These are phyloP conservation scores for Nannochloropsis gaditana DNA, from an alignment of 108 stramenopile species.

Conservation along the genomic window DNA sequence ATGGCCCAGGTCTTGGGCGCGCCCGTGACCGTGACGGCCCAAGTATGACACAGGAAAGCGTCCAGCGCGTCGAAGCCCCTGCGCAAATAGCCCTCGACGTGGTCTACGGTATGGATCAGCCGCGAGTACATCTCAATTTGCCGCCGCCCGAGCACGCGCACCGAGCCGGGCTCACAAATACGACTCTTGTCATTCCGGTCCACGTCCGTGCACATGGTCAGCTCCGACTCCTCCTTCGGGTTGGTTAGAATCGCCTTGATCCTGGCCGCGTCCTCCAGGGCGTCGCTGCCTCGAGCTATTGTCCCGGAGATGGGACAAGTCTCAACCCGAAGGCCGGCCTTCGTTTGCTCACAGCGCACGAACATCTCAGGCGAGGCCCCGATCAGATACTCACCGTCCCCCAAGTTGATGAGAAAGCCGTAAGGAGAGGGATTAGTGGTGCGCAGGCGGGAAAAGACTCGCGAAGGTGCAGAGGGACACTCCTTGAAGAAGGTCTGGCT, in stretches of 20 bases:
- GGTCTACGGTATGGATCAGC: conserved; percentile 95
- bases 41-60: conserved; percentile 95
- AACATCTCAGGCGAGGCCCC: conserved; percentile 99
- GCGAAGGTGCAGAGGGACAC: conserved; percentile 60
- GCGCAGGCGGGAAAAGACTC: conserved; percentile 75
- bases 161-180: conserved; percentile 92
- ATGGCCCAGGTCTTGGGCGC: conserved; percentile 98
- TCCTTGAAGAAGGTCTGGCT: conserved; percentile 80
- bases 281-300: conserved; percentile 89
- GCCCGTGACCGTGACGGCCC: conserved; percentile 98
- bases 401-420: conserved; percentile 89
- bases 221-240: conserved; percentile 90
- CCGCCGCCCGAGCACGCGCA: conserved; percentile 90
- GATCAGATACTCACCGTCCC: conserved; percentile 79
- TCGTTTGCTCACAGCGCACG: conserved; percentile 81
- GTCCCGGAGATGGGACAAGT: conserved; percentile 98
- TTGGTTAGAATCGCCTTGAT: conserved; percentile 86
- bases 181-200: conserved; percentile 97
- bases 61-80: conserved; percentile 92
- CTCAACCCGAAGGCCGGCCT: conserved; percentile 82
- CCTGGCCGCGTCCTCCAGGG: conserved; percentile 87
- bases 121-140: conserved; percentile 98
- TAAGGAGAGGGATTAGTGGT: conserved; percentile 89
- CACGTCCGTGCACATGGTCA: conserved; percentile 98
- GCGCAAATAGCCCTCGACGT: conserved; percentile 94